These are phyloP conservation scores for Dioscorea dumetorum DNA, from an alignment of 106 monocot genomes.

Conservation along the genomic window DNA sequence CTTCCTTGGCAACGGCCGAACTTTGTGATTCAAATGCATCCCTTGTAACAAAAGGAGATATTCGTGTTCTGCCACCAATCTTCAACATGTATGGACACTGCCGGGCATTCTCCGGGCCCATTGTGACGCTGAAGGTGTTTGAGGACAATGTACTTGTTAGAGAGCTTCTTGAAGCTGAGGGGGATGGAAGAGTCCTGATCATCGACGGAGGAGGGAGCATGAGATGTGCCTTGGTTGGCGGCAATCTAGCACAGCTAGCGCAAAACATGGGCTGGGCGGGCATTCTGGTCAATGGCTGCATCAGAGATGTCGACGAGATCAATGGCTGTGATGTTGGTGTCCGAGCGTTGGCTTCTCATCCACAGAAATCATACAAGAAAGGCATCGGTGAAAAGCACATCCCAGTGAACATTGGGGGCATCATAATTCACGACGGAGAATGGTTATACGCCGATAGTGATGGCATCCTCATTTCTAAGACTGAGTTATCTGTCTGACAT, in stretches of 20 bases:
- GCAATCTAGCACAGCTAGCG: slow-evolving; percentile 10
- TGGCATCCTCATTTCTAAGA: slow-evolving; percentile 13
- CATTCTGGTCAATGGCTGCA: slow-evolving; percentile 10
- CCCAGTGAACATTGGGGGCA: slow-evolving; percentile 1
- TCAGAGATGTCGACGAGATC: slow-evolving; percentile 14
- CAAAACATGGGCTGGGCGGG: slow-evolving; percentile 13
- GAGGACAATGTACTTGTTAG: slow-evolving; percentile 35
- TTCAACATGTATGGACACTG: slow-evolving; percentile 21
- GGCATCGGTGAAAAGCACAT: slow-evolving; percentile 7
- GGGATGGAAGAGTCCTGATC: slow-evolving; percentile 18
- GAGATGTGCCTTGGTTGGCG: slow-evolving; percentile 15
- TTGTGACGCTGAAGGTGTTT: slow-evolving; percentile 30
- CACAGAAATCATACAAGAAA: slow-evolving; percentile 7
- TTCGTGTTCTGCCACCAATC: slow-evolving; percentile 23
- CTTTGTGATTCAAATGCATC: slow-evolving; percentile 26
- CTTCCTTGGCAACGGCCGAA: slow-evolving; percentile 22
- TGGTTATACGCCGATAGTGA: slow-evolving; percentile 15
- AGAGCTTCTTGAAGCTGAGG: slow-evolving; percentile 20
- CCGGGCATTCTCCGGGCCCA: slow-evolving; percentile 17
- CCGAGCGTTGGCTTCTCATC: slow-evolving; percentile 9
- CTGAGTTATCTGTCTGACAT: slow-evolving; percentile 5
- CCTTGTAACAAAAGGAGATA: slow-evolving; percentile 16
- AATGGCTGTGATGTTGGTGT: slow-evolving; percentile 8
- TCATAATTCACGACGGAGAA: slow-evolving; percentile 5
- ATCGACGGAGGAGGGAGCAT: slow-evolving; percentile 16